Conservation (phyloP, 75 land plant genomes). For the Adiantum capillusveneris region DNA sequence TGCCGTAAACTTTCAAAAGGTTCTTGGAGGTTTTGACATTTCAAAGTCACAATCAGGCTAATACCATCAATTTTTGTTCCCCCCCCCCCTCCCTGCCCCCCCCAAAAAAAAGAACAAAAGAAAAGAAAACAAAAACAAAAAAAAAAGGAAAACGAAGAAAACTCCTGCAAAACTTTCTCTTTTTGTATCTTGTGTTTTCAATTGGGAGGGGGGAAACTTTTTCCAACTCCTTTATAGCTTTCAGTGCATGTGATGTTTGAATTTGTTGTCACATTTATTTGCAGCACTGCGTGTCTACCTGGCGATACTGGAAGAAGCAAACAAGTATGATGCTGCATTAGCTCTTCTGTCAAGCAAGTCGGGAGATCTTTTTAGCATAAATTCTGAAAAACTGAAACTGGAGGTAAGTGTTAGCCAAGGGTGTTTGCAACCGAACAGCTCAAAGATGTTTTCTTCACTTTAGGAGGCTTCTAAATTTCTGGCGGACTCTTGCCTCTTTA, state of each 20-base stretch:
- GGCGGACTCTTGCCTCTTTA: conserved; percentile 2
- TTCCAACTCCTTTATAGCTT: neutral
- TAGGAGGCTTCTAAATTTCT: too few species aligned
- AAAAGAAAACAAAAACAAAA: too few species aligned
- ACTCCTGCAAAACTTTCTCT: too few species aligned
- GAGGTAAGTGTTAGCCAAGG: conserved; percentile 39
- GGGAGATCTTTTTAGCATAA: conserved; percentile 59
- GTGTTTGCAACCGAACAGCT: neutral
- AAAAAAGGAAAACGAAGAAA: too few species aligned
- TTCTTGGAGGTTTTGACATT: too few species aligned
- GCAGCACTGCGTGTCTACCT: conserved; percentile 73
- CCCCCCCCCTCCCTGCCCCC: too few species aligned
- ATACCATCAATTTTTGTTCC: too few species aligned
- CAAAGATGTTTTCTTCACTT: too few species aligned
- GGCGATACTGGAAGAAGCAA: conserved; percentile 64
- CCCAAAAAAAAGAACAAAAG: too few species aligned
- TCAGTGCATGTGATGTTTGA: neutral
- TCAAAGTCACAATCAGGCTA: too few species aligned
- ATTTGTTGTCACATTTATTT: neutral
- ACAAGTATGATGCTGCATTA: conserved; percentile 59
- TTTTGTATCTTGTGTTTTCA: neutral
- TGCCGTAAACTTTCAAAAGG: too few species aligned
- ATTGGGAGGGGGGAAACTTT: conserved; percentile 1
- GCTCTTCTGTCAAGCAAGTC: conserved; percentile 57
- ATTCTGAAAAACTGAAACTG: conserved; percentile 60